These are phyloP conservation scores for Blastobotrys capitulatus DNA, from an alignment of 1,139 yeast species.

Conservation along the genomic window DNA sequence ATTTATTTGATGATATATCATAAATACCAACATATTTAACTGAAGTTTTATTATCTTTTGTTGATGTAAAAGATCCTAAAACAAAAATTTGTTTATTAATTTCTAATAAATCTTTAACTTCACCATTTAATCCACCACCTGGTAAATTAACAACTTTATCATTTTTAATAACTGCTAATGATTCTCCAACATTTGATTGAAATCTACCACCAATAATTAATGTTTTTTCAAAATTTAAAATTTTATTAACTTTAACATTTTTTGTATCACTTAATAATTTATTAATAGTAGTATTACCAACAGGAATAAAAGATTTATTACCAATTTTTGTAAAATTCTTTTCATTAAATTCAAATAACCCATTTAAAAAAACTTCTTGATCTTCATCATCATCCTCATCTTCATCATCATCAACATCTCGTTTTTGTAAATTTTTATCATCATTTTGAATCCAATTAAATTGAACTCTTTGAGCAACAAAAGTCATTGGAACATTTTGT, in stretches of 20 bases:
- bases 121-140: constrained; percentile 39
- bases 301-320: constrained; percentile 37
- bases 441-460: constrained; percentile 38
- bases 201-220: constrained; percentile 49
- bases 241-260: constrained; percentile 38
- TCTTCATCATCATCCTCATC: constrained; percentile 19
- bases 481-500: constrained; percentile 40
- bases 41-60: constrained; percentile 28
- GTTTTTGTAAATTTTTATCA: neutral
- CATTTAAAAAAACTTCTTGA: constrained; percentile 45
- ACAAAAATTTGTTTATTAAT: constrained; percentile 28
- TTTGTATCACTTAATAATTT: constrained; percentile 37
- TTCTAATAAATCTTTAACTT: constrained; percentile 29
- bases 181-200: constrained; percentile 30
- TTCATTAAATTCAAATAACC: constrained; percentile 75
- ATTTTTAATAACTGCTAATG: constrained; percentile 14
- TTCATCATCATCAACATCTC: constrained; percentile 16
- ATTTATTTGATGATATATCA: constrained; percentile 22
- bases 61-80: constrained; percentile 37
- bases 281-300: constrained; percentile 68
- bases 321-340: constrained; percentile 51
- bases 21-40: constrained; percentile 26
- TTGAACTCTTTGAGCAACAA: constrained; percentile 71
- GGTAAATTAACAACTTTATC: constrained; percentile 4
- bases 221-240: constrained; percentile 32